phyloP scores from a whole-genome alignment of 2,329 filamentous ascomycete species.

The Fusarium sp. region DNA sequence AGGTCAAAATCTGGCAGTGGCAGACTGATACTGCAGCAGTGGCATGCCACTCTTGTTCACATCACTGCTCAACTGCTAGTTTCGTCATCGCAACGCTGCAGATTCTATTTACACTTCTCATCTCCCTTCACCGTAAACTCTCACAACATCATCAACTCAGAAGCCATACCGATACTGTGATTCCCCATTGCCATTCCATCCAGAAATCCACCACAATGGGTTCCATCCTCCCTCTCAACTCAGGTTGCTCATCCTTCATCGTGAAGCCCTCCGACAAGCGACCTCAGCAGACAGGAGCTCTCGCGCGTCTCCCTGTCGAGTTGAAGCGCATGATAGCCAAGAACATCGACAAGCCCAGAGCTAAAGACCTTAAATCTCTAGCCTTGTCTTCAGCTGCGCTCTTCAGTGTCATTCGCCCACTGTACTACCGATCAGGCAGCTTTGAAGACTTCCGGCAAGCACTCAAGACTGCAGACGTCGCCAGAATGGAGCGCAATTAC shows the following conservation, averaged over 20 bases:
- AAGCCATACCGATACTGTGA: not conserved
- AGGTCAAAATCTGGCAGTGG: not conserved
- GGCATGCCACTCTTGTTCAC: not conserved
- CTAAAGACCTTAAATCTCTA: not conserved
- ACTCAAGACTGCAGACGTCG: not conserved
- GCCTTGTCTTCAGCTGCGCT: not conserved
- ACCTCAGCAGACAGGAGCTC: not conserved
- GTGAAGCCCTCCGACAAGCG: not conserved
- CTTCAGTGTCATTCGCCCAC: not conserved
- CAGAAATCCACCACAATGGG: not conserved
- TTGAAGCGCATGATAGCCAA: not conserved
- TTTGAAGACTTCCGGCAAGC: not conserved
- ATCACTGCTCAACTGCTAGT: not conserved
- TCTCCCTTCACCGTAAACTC: not conserved
- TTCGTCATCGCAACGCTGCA: not conserved
- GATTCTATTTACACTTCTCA: not conserved
- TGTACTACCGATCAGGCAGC: not conserved
- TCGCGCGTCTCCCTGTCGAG: not conserved
- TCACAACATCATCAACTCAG: not conserved
- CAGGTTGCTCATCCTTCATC: not conserved
- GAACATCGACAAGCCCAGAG: not conserved
- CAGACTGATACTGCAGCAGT: not conserved
- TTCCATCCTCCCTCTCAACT: not conserved
- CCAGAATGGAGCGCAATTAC: not conserved
- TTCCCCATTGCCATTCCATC: not conserved